Conservation (phyloP, 331 rosid genomes). For the Prunus yedoensis region DNA sequence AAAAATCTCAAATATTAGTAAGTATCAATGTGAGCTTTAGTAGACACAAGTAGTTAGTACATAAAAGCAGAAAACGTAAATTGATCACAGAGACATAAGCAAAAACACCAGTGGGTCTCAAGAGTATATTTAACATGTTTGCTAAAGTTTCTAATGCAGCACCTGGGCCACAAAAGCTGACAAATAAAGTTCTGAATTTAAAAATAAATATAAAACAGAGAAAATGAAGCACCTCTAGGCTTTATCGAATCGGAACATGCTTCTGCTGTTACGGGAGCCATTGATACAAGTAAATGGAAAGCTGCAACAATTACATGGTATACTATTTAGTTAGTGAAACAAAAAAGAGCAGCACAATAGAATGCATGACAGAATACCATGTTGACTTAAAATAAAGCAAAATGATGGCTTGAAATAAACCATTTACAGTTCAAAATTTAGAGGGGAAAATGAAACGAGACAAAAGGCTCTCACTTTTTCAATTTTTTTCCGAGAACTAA, state of each 20-base stretch:
- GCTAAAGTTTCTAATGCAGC: not conserved
- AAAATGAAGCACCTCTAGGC: constrained; percentile 52
- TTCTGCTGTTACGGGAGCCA: constrained; percentile 58
- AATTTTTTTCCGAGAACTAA: too few species aligned
- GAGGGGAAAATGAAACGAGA: not conserved
- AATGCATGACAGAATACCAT: not conserved
- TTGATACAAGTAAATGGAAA: constrained; percentile 29
- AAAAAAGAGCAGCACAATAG: not conserved
- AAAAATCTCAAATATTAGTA: not conserved
- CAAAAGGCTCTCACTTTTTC: not conserved
- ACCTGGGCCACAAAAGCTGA: not conserved
- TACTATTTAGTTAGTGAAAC: not conserved
- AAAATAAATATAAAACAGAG: not conserved
- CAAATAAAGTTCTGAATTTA: not conserved
- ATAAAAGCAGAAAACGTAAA: not conserved
- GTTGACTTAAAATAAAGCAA: not conserved
- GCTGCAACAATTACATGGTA: constrained; percentile 29
- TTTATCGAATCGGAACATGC: constrained; percentile 57
- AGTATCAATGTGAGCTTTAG: not conserved
- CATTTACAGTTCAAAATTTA: not conserved
- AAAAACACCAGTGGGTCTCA: not conserved
- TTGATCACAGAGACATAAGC: not conserved
- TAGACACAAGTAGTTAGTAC: not conserved
- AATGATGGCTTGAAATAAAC: not conserved
- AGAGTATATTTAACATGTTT: not conserved